A percentile compares a stretch with the other conserved stretches of the same genome.
Evolutionary conservation across 1,284 basidiomycete species (phyloP).

Genomic region (Cutaneotrichosporon sp.): DNA sequence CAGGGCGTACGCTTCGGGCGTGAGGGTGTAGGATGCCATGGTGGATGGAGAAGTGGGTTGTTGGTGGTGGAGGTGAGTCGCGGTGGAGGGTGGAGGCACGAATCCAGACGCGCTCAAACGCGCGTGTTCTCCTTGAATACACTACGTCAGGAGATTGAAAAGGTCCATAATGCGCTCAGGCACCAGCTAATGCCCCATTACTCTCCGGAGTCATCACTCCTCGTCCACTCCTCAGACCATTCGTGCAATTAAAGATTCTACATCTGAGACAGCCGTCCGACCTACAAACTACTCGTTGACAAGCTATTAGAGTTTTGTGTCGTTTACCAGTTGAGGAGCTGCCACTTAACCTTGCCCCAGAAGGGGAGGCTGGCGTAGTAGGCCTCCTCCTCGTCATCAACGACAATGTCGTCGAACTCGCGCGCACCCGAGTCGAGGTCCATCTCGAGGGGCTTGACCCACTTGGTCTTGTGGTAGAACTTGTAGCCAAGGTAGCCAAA

Average conservation of each 20-base stretch:
- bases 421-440: slow-evolving; percentile 66
- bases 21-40: slow-evolving; percentile 25
- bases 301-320: neutral
- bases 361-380: slow-evolving; percentile 34
- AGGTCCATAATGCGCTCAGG: too few species aligned
- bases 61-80: neutral
- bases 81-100: neutral
- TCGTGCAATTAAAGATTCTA: neutral
- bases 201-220: too few species aligned
- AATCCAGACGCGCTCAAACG: neutral
- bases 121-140: neutral
- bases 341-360: slow-evolving; percentile 42
- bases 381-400: slow-evolving; percentile 35
- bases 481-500: slow-evolving; percentile 65
- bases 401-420: slow-evolving; percentile 67
- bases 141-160: neutral
- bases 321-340: slow-evolving; percentile 47
- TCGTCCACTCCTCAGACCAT: too few species aligned
- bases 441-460: slow-evolving; percentile 61
- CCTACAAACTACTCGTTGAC: slow-evolving; percentile 1
- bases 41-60: neutral
- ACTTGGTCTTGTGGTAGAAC: slow-evolving; percentile 58
- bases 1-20: slow-evolving; percentile 32
- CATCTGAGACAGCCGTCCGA: neutral
- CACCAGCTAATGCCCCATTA: too few species aligned